Base-by-base conservation (phyloP, 2,329 filamentous ascomycete genomes). In the Fusarium sp. region DNA sequence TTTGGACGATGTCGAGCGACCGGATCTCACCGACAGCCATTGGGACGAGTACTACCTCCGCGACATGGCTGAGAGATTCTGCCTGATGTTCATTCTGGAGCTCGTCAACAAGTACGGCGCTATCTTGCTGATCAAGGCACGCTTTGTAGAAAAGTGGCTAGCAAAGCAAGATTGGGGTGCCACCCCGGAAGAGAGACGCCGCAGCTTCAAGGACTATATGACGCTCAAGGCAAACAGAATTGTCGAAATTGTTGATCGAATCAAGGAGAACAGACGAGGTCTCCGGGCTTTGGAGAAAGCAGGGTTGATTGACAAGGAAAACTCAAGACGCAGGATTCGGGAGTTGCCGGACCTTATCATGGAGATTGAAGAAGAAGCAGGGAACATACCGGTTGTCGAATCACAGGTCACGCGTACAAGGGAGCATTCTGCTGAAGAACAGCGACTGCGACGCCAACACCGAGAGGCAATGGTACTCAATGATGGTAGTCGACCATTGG, bases 401-500 rank as follows among this genome's bases (percentile, higher is more conserved):
- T 72, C 68, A 40, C 77, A 77, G 23, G 61, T 72, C 8, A 73
- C 78, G 32, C 74, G 80, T 37, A 76, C 78, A 4, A 73, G 84
- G 63, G 86, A 88, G 60, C 86, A 88, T 76, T 89, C 84, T 63
- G 83, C 80, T 9, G 89, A 89, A 76, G 92, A 95, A 78, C 90
- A 92, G 74, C 87, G 91, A 55, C 83, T 94, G 64, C 85, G 93
- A 63, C 87, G 94, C 69, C 87, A 93, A 51, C 87, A 95, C 75
- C 87, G 94, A 71, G 93, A 97, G 81, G 94, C 93, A 7, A 94
- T 98, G 88, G 94, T 98, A 21, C 83, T 97, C 59, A 95, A 94
- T 74, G 93, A 97, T 75, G 92, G 93, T n/a, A 93, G 88, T 23
- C 86, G 90, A 32, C 91, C 92, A 3, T 79, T 97, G 46, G 89